A percentile compares a stretch with the other conserved stretches of the same genome.
Evolutionary conservation across 1,284 basidiomycete genomes (phyloP).

Genomic region (Pseudozyma thailandica): DNA sequence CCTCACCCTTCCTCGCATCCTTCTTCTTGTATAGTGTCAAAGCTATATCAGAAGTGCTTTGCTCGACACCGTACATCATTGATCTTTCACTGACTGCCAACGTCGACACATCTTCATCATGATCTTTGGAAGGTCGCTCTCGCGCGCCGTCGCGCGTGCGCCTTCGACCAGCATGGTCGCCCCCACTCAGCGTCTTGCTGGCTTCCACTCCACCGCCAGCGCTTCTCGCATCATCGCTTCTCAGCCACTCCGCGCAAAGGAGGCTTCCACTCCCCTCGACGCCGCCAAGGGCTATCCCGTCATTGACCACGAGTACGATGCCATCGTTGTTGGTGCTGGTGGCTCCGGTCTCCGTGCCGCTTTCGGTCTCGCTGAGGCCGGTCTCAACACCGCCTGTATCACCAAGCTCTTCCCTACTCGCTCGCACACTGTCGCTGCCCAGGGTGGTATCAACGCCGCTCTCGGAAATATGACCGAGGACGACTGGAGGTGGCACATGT

Average conservation of each 20-base stretch:
- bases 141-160: slow-evolving; percentile 53
- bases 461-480: slow-evolving; percentile 82
- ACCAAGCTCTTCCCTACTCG: slow-evolving; percentile 99
- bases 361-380: slow-evolving; percentile 97
- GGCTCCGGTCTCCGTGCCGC: slow-evolving; percentile 98
- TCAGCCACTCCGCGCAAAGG: slow-evolving; percentile 82
- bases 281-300: slow-evolving; percentile 80
- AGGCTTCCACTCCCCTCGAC: slow-evolving; percentile 73
- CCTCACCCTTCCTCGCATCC: background rate
- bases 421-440: slow-evolving; percentile 98
- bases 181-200: slow-evolving; percentile 42
- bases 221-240: slow-evolving; percentile 76
- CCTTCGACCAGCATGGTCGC: slow-evolving; percentile 45
- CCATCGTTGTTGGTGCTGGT: slow-evolving; percentile 77
- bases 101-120: slow-evolving; percentile 25
- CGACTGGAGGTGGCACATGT: slow-evolving; percentile 99
- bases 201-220: slow-evolving; percentile 58
- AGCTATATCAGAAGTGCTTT: slow-evolving; percentile 7
- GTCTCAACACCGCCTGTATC: slow-evolving; percentile 92
- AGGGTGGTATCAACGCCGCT: slow-evolving; percentile 99
- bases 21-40: slow-evolving; percentile 3
- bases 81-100: slow-evolving; percentile 3
- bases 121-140: slow-evolving; percentile 50
- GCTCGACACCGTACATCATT: background rate
- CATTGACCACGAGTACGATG: slow-evolving; percentile 82